These are phyloP conservation scores for Yarrowia phangngaensis DNA, from an alignment of 805 yeast species.

Conservation along the genomic window DNA sequence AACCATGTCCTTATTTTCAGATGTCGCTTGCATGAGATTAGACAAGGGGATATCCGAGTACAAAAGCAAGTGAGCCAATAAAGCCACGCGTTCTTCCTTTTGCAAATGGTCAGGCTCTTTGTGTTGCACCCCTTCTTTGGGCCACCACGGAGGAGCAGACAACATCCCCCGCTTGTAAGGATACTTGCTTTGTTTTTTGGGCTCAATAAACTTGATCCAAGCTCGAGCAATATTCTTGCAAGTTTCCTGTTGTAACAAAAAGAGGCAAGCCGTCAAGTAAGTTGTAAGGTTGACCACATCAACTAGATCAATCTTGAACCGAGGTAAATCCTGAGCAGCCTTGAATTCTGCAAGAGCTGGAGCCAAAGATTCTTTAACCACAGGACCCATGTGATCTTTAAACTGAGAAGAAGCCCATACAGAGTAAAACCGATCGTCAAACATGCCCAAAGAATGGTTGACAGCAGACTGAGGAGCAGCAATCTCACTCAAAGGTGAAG, in stretches of 20 bases:
- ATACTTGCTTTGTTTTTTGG: constrained; percentile 56
- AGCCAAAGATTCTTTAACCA: neutral
- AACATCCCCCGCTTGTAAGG: constrained; percentile 57
- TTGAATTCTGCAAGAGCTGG: constrained; percentile 3
- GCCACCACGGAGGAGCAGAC: constrained; percentile 71
- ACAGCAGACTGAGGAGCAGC: neutral
- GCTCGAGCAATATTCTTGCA: constrained; percentile 63
- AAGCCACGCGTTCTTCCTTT: constrained; percentile 52
- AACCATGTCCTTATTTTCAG: constrained; percentile 3
- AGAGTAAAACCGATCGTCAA: neutral
- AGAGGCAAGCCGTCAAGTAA: constrained; percentile 1
- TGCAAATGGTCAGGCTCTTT: constrained; percentile 70
- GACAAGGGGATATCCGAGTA: constrained; percentile 2
- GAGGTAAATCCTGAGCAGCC: constrained; percentile 7
- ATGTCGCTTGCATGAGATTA: constrained; percentile 1
- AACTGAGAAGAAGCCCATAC: neutral
- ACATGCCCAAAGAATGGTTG: neutral
- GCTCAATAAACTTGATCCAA: constrained; percentile 66
- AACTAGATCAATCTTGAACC: neutral
- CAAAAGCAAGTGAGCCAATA: constrained; percentile 39
- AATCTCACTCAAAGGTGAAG: neutral
- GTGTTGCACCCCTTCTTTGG: constrained; percentile 49
- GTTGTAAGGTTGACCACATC: neutral
- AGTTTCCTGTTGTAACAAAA: constrained; percentile 43
- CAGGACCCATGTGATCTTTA: neutral